phyloP scores from a whole-genome alignment of 164 flowering plant genomes.

The Annona cherimola region DNA sequence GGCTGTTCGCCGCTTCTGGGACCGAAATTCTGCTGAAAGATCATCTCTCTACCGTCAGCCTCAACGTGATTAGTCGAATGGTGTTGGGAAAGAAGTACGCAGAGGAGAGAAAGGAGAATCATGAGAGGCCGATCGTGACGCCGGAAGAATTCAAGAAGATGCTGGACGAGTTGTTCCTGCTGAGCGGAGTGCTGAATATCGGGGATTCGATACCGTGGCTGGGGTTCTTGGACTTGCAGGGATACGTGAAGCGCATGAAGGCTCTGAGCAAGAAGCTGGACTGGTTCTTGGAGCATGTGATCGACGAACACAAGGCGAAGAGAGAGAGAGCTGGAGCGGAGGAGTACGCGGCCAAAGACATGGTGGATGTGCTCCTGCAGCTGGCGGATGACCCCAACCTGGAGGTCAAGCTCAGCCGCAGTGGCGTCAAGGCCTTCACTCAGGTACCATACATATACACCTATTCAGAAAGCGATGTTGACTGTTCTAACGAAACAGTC shows the following conservation, averaged over 20 bases:
- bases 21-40: slow-evolving; percentile 15
- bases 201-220: slow-evolving; percentile 61
- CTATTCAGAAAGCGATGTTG: too few species aligned
- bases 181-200: slow-evolving; percentile 44
- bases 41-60: slow-evolving; percentile 14
- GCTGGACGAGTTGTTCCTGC: slow-evolving; percentile 44
- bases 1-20: slow-evolving; percentile 7
- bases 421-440: slow-evolving; percentile 58
- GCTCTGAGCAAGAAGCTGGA: slow-evolving; percentile 43
- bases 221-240: slow-evolving; percentile 47
- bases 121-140: slow-evolving; percentile 1
- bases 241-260: slow-evolving; percentile 55
- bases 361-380: slow-evolving; percentile 53
- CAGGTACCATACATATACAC: too few species aligned
- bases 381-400: slow-evolving; percentile 43
- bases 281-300: slow-evolving; percentile 42
- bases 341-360: slow-evolving; percentile 34
- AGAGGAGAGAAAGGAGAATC: slow-evolving; percentile 14
- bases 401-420: slow-evolving; percentile 59
- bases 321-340: slow-evolving; percentile 18
- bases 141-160: slow-evolving; percentile 34
- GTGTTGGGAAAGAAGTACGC: slow-evolving; percentile 26
- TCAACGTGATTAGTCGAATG: slow-evolving; percentile 29
- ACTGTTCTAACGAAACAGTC: too few species aligned
- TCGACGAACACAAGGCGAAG: slow-evolving; percentile 37